Base-by-base conservation (phyloP, 441 rosid genomes). In the Macaranga tanarius region DNA sequence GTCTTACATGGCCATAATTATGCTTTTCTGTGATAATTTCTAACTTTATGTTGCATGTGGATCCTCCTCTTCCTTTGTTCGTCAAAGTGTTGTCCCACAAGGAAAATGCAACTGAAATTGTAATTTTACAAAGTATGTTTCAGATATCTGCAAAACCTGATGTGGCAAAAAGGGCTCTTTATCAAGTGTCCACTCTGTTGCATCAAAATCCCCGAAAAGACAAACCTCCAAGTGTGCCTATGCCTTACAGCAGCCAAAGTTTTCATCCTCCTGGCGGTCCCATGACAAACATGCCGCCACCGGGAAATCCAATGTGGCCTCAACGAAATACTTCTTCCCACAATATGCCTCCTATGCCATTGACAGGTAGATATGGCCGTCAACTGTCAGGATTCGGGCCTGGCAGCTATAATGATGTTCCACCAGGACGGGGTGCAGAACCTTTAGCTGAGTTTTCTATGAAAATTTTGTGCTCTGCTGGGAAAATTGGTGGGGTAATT, bases 131-230 rank as follows among this genome's bases (percentile, higher is more conserved):
- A 70, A n/a, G 51, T 78, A 19, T 73, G 42, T 62, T 86, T 83
- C 88, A 84, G 87, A 83, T 87, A 60, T 83, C 90, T 40, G 90
- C 89, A 69, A 80, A 80, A 66, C 78, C 76, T 19, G 84, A 76
- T 68, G 81, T 83, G 48, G 86, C 77, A 42, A 89, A 79, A 82
- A 78, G 78, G 77, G 93, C 89, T 60, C 83, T 89, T 34, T 86
- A 78, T 77, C 86, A 83, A 79, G 81, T 87, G 65, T 82, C 93
- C 31, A 79, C 85, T 59, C 81, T 77, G 44, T 75, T 89, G 76
- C 91, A 89, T 78, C 85, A 82, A 72, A 89, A 86, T 81, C 87
- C 88, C n/a, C 79, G 87, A 62, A 84, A 84, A 65, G 85, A 81
- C 64, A 79, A 79, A 56, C 83, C 84, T 44, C 82, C 87, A 65